phyloP scores from a whole-genome alignment of 2,329 filamentous ascomycete genomes.

The Aspergillus brasiliensis region DNA sequence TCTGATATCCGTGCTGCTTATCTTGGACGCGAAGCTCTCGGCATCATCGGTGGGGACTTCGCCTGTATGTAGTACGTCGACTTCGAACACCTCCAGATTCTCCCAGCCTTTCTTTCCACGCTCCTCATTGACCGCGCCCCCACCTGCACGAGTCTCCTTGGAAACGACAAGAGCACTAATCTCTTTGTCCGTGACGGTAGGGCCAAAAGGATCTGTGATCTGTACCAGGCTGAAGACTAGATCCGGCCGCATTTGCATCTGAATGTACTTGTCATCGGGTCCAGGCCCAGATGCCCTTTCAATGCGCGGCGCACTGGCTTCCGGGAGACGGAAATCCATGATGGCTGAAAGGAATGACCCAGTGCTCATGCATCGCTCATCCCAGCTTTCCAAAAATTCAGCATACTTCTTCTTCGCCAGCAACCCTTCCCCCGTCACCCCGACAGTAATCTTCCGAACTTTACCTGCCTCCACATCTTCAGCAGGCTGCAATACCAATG shows the following conservation, averaged over 20 bases:
- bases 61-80: slow-evolving; percentile 78
- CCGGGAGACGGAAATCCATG: slow-evolving; percentile 58
- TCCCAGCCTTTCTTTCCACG: slow-evolving; percentile 75
- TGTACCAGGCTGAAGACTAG: slow-evolving; percentile 77
- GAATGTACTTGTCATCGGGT: slow-evolving; percentile 43
- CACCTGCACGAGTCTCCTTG: slow-evolving; percentile 81
- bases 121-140: slow-evolving; percentile 82
- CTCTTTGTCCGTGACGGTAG: slow-evolving; percentile 78
- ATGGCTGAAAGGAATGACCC: slow-evolving; percentile 69
- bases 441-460: slow-evolving; percentile 69
- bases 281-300: slow-evolving; percentile 39
- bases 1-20: slow-evolving; percentile 87
- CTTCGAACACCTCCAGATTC: slow-evolving; percentile 77
- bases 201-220: slow-evolving; percentile 86
- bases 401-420: slow-evolving; percentile 87
- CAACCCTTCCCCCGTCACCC: slow-evolving; percentile 85
- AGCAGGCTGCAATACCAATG: slow-evolving; percentile 65
- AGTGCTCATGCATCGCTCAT: slow-evolving; percentile 67
- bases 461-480: slow-evolving; percentile 33
- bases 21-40: slow-evolving; percentile 75
- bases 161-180: slow-evolving; percentile 85
- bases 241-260: slow-evolving; percentile 57
- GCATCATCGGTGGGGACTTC: slow-evolving; percentile 52
- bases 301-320: slow-evolving; percentile 36
- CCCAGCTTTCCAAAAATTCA: slow-evolving; percentile 79